Percentiles rank a stretch among this genome's conserved stretches.
Evolutionary conservation across 331 rosid species (phyloP).

Genomic region (Acacia concinna): DNA sequence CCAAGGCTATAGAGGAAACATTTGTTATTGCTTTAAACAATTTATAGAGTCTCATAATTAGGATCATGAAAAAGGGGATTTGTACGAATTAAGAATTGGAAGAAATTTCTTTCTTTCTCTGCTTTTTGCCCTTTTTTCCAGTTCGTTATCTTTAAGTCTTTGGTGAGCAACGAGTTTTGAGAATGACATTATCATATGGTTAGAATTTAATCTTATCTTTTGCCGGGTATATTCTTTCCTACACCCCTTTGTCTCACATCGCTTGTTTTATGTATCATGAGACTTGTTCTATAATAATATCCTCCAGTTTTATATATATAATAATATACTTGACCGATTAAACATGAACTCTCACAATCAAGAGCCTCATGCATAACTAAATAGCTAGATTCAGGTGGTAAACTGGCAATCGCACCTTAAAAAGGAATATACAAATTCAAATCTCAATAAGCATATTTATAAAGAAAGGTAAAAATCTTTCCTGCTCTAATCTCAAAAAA

Average conservation of each 20-base stretch:
- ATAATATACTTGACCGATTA: not conserved
- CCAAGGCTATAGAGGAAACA: not conserved
- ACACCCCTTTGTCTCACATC: not conserved
- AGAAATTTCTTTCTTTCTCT: not conserved
- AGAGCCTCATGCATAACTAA: not conserved
- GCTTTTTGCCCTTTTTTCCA: too few relatives aligned
- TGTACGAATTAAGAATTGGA: not conserved
- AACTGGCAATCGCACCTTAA: too few relatives aligned
- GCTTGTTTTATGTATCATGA: not conserved
- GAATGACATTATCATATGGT: not conserved
- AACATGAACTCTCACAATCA: constrained; percentile 20
- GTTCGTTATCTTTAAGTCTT: constrained; percentile 16
- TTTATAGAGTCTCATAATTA: not conserved
- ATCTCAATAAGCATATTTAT: too few relatives aligned
- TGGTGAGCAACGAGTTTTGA: constrained; percentile 39
- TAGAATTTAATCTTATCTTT: constrained; percentile 16
- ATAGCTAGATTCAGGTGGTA: too few relatives aligned
- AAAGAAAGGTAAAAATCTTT: too few relatives aligned
- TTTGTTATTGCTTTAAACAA: not conserved
- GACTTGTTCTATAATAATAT: not conserved
- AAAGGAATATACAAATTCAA: too few relatives aligned
- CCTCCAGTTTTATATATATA: not conserved
- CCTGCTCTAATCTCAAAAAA: too few relatives aligned
- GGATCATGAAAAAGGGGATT: not conserved
- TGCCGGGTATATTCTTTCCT: constrained; percentile 21